phyloP scores from a whole-genome alignment of 2,329 filamentous ascomycete genomes.

The Aurifilum marmelostoma region DNA sequence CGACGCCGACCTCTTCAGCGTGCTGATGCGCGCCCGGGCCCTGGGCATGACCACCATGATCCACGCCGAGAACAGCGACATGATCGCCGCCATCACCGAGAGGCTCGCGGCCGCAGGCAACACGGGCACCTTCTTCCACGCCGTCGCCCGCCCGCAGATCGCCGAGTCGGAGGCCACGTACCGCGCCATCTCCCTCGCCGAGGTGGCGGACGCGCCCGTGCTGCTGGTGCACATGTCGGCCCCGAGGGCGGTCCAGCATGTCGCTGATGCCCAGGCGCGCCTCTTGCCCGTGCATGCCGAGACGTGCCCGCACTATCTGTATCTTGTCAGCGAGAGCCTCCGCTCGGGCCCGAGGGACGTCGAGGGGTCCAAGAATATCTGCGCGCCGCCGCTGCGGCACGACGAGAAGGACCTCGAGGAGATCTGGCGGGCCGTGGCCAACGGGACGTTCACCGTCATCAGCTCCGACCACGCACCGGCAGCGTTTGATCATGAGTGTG shows the following conservation, averaged over 20 bases:
- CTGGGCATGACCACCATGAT: conserved; percentile 53
- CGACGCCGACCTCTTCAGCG: conserved; percentile 45
- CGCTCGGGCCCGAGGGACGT: conserved; percentile 40
- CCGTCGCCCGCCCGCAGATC: conserved; percentile 48
- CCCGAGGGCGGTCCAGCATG: conserved; percentile 49
- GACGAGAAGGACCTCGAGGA: conserved; percentile 51
- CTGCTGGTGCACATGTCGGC: conserved; percentile 57
- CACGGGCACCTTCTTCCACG: conserved; percentile 46
- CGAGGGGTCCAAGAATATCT: conserved; percentile 58
- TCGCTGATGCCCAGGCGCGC: conserved; percentile 53
- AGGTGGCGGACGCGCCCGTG: conserved; percentile 54
- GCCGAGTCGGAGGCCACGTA: conserved; percentile 53
- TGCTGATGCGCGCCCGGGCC: conserved; percentile 44
- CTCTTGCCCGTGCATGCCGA: conserved; percentile 58
- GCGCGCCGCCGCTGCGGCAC: conserved; percentile 53
- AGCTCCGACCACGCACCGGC: conserved; percentile 53
- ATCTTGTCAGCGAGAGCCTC: conserved; percentile 51
- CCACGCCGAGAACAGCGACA: conserved; percentile 52
- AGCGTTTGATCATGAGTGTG: conserved; percentile 49
- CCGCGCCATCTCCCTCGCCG: conserved; percentile 53
- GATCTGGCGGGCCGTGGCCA: conserved; percentile 54
- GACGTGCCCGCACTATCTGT: conserved; percentile 62
- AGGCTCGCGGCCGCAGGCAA: conserved; percentile 25
- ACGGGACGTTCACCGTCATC: conserved; percentile 59
- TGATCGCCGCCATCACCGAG: conserved; percentile 46